Conservation (phyloP, 805 yeast species). For the Yarrowia keelungensis region DNA sequence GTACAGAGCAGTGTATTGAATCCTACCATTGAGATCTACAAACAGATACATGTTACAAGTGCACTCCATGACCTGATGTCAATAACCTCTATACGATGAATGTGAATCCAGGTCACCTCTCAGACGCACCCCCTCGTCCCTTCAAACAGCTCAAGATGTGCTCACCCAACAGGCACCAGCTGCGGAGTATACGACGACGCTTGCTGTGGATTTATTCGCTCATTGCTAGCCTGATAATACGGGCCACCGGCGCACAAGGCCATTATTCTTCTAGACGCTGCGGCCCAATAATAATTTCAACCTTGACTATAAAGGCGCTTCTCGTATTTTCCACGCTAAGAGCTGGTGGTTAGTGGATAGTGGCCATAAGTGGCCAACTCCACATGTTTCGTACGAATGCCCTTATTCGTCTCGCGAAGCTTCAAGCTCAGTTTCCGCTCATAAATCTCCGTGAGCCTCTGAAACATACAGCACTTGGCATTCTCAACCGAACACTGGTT, state of each 20-base stretch:
- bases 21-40: too few species aligned
- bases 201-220: neutral
- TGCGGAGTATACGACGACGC: neutral
- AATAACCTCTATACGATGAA: slow-evolving; percentile 1
- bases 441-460: slow-evolving; percentile 11
- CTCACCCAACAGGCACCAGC: slow-evolving; percentile 5
- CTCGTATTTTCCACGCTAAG: neutral
- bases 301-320: neutral
- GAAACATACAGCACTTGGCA: slow-evolving; percentile 25
- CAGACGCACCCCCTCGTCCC: neutral
- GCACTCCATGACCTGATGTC: slow-evolving; percentile 8
- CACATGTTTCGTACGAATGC: neutral
- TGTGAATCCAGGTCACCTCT: neutral
- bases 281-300: neutral
- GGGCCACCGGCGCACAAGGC: neutral
- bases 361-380: too few species aligned
- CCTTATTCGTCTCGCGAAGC: neutral
- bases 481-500: neutral
- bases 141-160: neutral
- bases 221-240: neutral
- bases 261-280: neutral
- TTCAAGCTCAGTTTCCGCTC: too few species aligned
- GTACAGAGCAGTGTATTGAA: too few species aligned
- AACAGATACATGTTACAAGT: too few species aligned
- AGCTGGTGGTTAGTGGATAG: too few species aligned